Conservation (phyloP, 148 eudicot species). For the Limonium bicolor region DNA sequence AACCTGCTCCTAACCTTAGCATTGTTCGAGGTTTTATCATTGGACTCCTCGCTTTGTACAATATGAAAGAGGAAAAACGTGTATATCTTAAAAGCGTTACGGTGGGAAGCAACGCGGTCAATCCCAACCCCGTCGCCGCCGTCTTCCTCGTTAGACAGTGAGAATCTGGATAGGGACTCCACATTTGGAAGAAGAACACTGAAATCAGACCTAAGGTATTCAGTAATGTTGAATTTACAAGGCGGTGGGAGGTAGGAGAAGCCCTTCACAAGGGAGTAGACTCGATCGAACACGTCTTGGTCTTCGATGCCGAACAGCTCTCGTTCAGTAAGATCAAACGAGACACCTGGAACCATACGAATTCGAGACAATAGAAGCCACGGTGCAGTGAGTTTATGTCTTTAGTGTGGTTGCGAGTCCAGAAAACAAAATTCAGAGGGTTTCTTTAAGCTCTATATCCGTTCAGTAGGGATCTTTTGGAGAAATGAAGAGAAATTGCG, state of each 20-base stretch:
- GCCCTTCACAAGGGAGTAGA: constrained; percentile 60
- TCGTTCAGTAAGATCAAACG: constrained; percentile 67
- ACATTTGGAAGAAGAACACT: constrained; percentile 86
- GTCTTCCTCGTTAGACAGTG: constrained; percentile 14
- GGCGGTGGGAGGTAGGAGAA: constrained; percentile 30
- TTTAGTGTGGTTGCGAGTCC: background rate
- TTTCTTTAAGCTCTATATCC: constrained; percentile 5
- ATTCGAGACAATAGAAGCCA: background rate
- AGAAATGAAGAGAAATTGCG: no score
- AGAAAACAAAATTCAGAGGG: background rate
- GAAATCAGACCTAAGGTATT: constrained; percentile 62
- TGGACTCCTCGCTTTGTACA: constrained; percentile 46
- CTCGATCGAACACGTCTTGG: constrained; percentile 74
- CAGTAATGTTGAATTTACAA: constrained; percentile 59
- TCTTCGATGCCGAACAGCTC: constrained; percentile 83
- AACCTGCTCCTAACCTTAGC: constrained; percentile 59
- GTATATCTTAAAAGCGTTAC: constrained; percentile 78
- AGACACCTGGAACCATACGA: constrained; percentile 28
- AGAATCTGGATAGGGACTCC: constrained; percentile 38
- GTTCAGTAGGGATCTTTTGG: constrained; percentile 4
- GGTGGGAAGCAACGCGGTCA: constrained; percentile 55
- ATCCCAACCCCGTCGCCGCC: constrained; percentile 16
- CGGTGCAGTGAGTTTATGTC: background rate
- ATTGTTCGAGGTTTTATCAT: constrained; percentile 12
- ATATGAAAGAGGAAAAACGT: constrained; percentile 66